Evolutionary conservation across 2,329 filamentous ascomycete genomes (phyloP).

Genomic region (Pestalotiopsis fici): DNA sequence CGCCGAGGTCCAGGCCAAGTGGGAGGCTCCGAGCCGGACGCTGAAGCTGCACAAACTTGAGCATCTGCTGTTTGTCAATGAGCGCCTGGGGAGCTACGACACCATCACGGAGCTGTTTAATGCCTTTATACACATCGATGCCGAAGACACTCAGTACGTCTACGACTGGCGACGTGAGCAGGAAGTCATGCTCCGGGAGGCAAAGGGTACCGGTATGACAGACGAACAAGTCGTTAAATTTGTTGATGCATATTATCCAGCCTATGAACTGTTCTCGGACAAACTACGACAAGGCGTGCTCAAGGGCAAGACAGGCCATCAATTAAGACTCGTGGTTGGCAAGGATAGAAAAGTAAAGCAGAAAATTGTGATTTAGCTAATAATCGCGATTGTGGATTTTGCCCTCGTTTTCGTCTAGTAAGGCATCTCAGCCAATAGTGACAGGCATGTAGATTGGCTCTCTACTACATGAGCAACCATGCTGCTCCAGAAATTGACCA

Average conservation of each 20-base stretch:
- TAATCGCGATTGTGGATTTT: neutral
- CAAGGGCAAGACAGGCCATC: conserved; percentile 46
- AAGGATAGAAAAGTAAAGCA: conserved; percentile 61
- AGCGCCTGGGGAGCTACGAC: conserved; percentile 47
- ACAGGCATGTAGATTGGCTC: neutral
- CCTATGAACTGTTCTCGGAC: conserved; percentile 70
- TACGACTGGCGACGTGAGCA: conserved; percentile 85
- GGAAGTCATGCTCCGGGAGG: conserved; percentile 67
- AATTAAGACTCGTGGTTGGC: conserved; percentile 64
- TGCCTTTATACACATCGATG: conserved; percentile 64
- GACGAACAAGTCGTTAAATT: conserved; percentile 78
- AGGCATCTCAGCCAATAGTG: neutral
- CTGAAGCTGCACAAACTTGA: conserved; percentile 48
- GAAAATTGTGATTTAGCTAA: conserved; percentile 49
- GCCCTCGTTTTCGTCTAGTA: neutral
- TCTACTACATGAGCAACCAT: neutral
- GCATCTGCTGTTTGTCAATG: conserved; percentile 53
- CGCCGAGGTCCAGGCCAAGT: conserved; percentile 51
- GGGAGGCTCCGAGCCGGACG: conserved; percentile 51
- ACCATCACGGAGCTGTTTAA: conserved; percentile 50
- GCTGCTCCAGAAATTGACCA: neutral
- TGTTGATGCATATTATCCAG: conserved; percentile 69
- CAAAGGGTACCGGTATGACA: conserved; percentile 77
- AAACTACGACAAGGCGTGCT: conserved; percentile 61
- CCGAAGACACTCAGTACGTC: conserved; percentile 72